Base-by-base conservation (phyloP, 2,329 filamentous ascomycete species). In the Thermoascus crustaceus region DNA sequence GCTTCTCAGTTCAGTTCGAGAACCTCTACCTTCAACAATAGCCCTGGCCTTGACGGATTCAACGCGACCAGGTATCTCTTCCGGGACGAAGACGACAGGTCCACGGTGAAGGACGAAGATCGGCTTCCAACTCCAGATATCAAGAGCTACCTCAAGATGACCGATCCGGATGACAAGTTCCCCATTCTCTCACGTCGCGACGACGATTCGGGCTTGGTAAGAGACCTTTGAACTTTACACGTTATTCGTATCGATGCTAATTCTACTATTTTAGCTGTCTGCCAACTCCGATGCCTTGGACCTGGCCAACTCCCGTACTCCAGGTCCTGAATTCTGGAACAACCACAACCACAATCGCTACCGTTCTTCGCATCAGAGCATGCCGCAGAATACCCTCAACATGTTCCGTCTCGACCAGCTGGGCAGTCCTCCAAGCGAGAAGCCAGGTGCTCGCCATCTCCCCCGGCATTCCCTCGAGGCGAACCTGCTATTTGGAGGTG, bases 51-150 rank as follows among this genome's bases (percentile, higher is more conserved):
- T 38, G 87, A 91, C 43, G 81, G 85, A 47, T 86, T 86, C 52
- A 88, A 91, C 63, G 87, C 85, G 8, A 76, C 85, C 17, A 80
- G 83, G 37, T 94, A 93, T 53, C 70, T 94, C 23, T 94, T 95
- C 56, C 82, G 86, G 50, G 85, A 84, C 41, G 83, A 88, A 53
- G 86, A 87, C 41, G 80, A 87, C 38, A 59, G 63, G 39, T 48
- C 58, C 7, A 47, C 44, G 35, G 39, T 52, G 37, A 69, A 67
- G 37, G 65, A 72, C 25, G 54, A 67, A 22, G 65, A 71, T 40
- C 57, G 68, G 16, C 61, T 71, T 14, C 71, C 75, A 18, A 79
- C 76, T 32, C 74, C 78, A 30, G 78, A 82, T 40, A 73, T 81
- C 46, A 80, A 78, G 53, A 78, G 73, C 44, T 82, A 80, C 58